Evolutionary conservation across 305 asterid species (phyloP).

Genomic region (Striga hermonthica): DNA sequence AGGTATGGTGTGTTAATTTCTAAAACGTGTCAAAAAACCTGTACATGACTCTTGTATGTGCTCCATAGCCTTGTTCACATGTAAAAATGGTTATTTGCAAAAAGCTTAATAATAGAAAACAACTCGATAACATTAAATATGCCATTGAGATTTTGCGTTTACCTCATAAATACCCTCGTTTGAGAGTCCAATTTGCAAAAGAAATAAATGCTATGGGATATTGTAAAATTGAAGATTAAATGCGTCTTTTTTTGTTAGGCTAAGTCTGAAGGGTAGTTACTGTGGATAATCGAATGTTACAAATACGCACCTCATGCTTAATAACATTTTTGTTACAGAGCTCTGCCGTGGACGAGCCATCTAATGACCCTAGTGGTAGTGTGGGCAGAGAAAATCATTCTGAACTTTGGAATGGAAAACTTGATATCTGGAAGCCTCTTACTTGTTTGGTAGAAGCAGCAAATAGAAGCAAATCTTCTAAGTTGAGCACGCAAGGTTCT

Average conservation of each 20-base stretch:
- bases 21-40: constrained; percentile 23
- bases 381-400: constrained; percentile 49
- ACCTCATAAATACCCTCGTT: too few species aligned
- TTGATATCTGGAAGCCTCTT: constrained; percentile 87
- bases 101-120: too few species aligned
- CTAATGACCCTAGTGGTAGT: constrained; percentile 40
- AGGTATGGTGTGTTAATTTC: constrained; percentile 47
- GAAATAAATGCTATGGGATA: too few species aligned
- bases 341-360: constrained; percentile 58
- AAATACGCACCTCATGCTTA: constrained; percentile 23
- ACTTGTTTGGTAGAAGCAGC: constrained; percentile 94
- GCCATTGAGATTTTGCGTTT: too few species aligned
- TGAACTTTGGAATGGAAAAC: constrained; percentile 59
- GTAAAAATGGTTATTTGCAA: too few species aligned
- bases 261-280: neutral
- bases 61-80: constrained; percentile 20
- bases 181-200: too few species aligned
- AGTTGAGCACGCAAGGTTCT: constrained; percentile 51
- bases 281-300: neutral
- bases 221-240: neutral
- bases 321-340: constrained; percentile 45
- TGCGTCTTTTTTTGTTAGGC: neutral
- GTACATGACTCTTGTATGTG: neutral
- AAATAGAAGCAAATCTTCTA: constrained; percentile 73
- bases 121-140: too few species aligned